Percentiles rank a stretch among this genome's conserved stretches.
Conservation (phyloP, 2,329 filamentous ascomycete genomes). For the Mycocentrospora acerina region DNA sequence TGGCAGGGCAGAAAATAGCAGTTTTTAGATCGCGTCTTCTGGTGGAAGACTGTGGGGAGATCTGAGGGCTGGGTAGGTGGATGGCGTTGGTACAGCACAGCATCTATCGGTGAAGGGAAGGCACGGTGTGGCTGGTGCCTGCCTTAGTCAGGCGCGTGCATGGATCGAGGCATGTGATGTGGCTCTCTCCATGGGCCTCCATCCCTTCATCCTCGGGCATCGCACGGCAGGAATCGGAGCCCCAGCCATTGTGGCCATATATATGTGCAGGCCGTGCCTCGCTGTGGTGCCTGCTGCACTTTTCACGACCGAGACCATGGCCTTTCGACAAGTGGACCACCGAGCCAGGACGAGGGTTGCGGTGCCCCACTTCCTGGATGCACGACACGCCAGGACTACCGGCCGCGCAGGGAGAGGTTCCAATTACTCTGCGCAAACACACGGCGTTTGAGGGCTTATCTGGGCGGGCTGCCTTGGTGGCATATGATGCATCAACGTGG, state of each 20-base stretch:
- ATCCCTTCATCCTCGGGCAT: too few relatives aligned
- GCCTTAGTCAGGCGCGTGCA: conserved; percentile 15
- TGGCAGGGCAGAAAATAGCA: conserved; percentile 2
- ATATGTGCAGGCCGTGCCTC: conserved; percentile 13
- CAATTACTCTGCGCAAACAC: conserved; percentile 23
- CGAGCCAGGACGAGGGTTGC: conserved; percentile 11
- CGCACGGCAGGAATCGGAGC: not conserved
- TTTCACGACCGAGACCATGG: conserved; percentile 21
- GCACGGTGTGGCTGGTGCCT: conserved; percentile 26
- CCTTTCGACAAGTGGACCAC: conserved; percentile 5
- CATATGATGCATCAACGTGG: conserved; percentile 25
- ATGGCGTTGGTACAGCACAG: not conserved
- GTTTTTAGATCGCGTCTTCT: not conserved
- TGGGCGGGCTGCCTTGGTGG: conserved; percentile 21
- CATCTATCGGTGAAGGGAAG: conserved; percentile 15
- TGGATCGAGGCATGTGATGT: conserved; percentile 22
- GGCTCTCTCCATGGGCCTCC: too few relatives aligned
- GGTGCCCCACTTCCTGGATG: conserved; percentile 14
- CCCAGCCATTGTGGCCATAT: too few relatives aligned
- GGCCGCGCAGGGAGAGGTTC: conserved; percentile 33
- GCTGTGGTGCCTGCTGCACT: conserved; percentile 10
- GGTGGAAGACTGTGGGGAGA: conserved; percentile 2
- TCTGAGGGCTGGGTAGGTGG: conserved; percentile 2
- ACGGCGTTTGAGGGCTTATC: conserved; percentile 27
- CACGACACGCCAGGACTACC: conserved; percentile 21